Evolutionary conservation across 2,329 filamentous ascomycete genomes (phyloP).

Genomic region (Myriosclerotinia duriaeana): DNA sequence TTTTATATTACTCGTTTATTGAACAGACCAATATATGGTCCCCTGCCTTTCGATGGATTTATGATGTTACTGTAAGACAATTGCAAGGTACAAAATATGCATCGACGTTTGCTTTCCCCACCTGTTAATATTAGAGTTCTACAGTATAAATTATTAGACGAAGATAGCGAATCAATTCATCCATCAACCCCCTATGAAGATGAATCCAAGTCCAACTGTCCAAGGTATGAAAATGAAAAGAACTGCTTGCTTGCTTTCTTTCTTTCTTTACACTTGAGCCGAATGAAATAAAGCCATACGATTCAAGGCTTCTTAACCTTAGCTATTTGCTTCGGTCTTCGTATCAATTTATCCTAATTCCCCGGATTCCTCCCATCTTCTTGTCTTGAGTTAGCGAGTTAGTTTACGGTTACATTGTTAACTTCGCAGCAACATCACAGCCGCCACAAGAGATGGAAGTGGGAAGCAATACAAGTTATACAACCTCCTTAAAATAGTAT

Average conservation of each 20-base stretch:
- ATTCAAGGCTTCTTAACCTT: neutral
- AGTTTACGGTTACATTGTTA: neutral
- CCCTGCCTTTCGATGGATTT: neutral
- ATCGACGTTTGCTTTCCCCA: constrained; percentile 3
- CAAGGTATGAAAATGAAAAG: neutral
- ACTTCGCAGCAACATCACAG: too few species aligned
- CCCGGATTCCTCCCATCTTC: neutral
- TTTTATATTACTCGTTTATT: constrained; percentile 9
- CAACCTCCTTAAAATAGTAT: constrained; percentile 12
- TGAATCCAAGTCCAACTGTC: neutral
- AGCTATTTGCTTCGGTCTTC: neutral
- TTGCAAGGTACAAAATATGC: constrained; percentile 11
- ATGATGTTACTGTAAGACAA: neutral
- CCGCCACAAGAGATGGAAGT: neutral
- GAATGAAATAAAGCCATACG: neutral
- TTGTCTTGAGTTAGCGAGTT: neutral
- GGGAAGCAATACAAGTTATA: constrained; percentile 1
- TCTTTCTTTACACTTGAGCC: neutral
- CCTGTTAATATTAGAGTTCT: too few species aligned
- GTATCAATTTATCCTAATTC: neutral
- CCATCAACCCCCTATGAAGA: neutral
- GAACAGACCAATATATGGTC: constrained; percentile 16
- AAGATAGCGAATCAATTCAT: constrained; percentile 9
- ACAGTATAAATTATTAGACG: constrained; percentile 2
- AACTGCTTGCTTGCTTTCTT: neutral